Conservation (phyloP, 768 basidiomycete genomes). For the Agrocybe pediades region DNA sequence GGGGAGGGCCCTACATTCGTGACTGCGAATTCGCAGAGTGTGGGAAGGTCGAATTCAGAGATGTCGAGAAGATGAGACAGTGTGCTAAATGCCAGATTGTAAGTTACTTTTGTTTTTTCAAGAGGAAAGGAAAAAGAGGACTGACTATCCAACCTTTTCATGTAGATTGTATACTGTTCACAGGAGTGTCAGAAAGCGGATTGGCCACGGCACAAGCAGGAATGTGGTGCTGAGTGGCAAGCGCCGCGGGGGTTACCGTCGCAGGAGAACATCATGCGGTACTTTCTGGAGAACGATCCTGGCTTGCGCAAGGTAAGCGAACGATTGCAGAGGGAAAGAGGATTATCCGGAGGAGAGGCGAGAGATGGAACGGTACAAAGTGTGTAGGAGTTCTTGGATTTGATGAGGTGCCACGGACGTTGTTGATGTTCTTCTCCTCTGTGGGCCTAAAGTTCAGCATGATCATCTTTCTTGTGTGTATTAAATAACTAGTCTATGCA, state of each 20-base stretch:
- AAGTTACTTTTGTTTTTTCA: neutral
- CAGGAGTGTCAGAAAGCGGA: neutral
- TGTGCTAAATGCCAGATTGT: constrained; percentile 1
- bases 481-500: too few relatives aligned
- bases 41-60: neutral
- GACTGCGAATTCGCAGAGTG: neutral
- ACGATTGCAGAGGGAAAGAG: neutral
- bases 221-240: neutral
- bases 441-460: too few relatives aligned
- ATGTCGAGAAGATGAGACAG: neutral
- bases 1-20: neutral
- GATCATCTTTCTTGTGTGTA: neutral
- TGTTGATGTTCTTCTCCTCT: too few relatives aligned
- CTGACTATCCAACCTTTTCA: neutral
- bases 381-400: too few relatives aligned
- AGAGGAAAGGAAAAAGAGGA: too few relatives aligned
- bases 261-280: neutral
- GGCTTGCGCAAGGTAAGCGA: neutral
- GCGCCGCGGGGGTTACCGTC: neutral
- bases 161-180: constrained; percentile 3
- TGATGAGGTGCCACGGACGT: too few relatives aligned
- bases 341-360: neutral
- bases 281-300: neutral
- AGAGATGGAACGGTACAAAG: too few relatives aligned
- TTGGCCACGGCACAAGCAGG: neutral